Base-by-base conservation (phyloP, 2,329 filamentous ascomycete species). In the Balansia obtecta region DNA sequence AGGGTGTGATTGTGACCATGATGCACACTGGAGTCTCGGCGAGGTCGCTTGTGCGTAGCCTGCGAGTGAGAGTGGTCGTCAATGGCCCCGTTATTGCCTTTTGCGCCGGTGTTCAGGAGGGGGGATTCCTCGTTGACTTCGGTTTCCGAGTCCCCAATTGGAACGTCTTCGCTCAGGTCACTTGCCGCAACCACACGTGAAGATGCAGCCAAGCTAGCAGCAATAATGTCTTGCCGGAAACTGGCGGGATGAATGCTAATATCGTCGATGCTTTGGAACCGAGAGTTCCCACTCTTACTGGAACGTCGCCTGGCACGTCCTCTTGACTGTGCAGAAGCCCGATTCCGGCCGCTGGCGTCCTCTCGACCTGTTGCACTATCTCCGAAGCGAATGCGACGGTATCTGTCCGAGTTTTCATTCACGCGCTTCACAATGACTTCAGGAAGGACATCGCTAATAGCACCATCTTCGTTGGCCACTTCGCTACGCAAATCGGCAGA, bases 191-290 rank as follows among this genome's bases (percentile, higher is more conserved):
- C 61, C 13, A 64, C 71, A 39, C 79, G 80, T 2, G 58, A 59
- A 11, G 61, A 57, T 7, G 63, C 58, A 32, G 82, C 71, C 47
- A 80, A 78, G 53, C 82, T 84, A n/a, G 87, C 88, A 38, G 84
- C 83, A 56, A 97, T 94, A 58, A 98, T 95, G 50, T 91, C 88
- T 64, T 95, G 86, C 56, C 93, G 77, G 72, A 97, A 89, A 55
- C 85, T 91, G 22, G 88, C 85, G 2, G 93, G 93, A 63, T 96
- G 86, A 48, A 95, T 86, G 63, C 84, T 87, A 57, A 94, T 85
- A 50, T 89, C 78, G 34, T 83, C 68, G 71, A 89, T 69, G 71
- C 76, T 82, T 52, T 80, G 70, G 55, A 85, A 76, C 58, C 80
- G 81, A 50, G 72, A 72, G 53, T 78, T 76, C 55, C 77, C 74